Conservation (phyloP, 139 green algal genomes). For the Haematococcus lacustris region DNA sequence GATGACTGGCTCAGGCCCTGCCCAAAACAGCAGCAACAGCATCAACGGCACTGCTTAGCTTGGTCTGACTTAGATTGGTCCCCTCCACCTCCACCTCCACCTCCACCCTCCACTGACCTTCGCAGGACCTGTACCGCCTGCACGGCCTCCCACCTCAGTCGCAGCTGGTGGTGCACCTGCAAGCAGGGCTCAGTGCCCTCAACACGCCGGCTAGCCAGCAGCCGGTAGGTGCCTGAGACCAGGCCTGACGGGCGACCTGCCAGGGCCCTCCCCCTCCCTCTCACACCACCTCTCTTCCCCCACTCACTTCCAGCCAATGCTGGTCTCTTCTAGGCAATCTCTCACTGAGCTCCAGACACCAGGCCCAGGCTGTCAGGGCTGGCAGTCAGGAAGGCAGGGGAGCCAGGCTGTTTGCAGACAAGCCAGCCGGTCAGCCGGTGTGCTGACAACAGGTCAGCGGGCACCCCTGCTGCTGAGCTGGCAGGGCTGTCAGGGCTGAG, state of each 20-base stretch:
- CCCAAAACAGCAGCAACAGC: not conserved
- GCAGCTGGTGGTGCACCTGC: constrained; percentile 70
- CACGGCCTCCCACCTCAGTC: constrained; percentile 66
- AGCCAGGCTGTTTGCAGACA: no score
- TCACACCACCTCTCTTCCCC: not conserved
- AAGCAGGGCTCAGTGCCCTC: constrained; percentile 77
- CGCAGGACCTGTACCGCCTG: constrained; percentile 71
- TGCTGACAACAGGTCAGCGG: no score
- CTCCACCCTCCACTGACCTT: not conserved
- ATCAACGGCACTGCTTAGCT: not conserved
- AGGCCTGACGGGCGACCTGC: not conserved
- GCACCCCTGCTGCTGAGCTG: no score
- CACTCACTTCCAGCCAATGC: not conserved
- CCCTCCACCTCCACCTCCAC: not conserved
- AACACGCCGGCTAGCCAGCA: constrained; percentile 63
- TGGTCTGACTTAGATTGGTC: not conserved
- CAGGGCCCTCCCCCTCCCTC: not conserved
- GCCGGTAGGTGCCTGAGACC: not conserved
- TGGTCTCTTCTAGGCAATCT: not conserved
- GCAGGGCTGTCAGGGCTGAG: no score
- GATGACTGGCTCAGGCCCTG: no score
- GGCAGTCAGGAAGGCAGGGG: no score
- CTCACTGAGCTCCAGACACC: not conserved
- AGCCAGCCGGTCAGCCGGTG: no score
- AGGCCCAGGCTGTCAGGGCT: not conserved